Conservation (phyloP, 2,329 filamentous ascomycete species). For the Colletotrichum limetticola region DNA sequence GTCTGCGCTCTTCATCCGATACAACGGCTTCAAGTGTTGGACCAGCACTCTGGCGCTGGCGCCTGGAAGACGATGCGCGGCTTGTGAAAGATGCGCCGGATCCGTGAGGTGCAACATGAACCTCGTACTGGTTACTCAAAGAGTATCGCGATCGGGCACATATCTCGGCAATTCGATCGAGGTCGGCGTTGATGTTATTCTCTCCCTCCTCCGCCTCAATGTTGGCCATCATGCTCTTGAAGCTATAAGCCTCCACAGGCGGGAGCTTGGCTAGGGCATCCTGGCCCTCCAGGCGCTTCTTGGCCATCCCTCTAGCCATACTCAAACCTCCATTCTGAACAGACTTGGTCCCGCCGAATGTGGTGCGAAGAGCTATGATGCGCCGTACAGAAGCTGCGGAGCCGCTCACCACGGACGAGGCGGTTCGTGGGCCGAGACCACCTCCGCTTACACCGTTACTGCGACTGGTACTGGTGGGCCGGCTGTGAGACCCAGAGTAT, state of each 20-base stretch:
- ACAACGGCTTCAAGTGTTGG: conserved; percentile 68
- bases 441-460: conserved; percentile 20
- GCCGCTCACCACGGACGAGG: conserved; percentile 28
- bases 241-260: conserved; percentile 71
- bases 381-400: conserved; percentile 37
- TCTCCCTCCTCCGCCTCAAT: conserved; percentile 56
- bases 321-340: conserved; percentile 53
- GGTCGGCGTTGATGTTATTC: conserved; percentile 64
- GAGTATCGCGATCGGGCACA: conserved; percentile 74
- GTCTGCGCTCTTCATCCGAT: conserved; percentile 65
- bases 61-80: conserved; percentile 41
- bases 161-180: conserved; percentile 75
- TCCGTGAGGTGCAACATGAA: conserved; percentile 71
- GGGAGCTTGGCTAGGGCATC: conserved; percentile 60
- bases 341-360: conserved; percentile 46
- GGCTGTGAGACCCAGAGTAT: conserved; percentile 62
- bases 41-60: conserved; percentile 49
- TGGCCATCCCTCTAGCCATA: conserved; percentile 56
- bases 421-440: conserved; percentile 3
- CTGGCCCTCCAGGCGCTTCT: conserved; percentile 45
- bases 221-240: conserved; percentile 72
- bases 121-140: conserved; percentile 74
- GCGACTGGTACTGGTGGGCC: conserved; percentile 44
- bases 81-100: conserved; percentile 61
- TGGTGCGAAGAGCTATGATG: conserved; percentile 34